Conservation (phyloP, 1,284 basidiomycete species). For the Ceratobasidium sp. region DNA sequence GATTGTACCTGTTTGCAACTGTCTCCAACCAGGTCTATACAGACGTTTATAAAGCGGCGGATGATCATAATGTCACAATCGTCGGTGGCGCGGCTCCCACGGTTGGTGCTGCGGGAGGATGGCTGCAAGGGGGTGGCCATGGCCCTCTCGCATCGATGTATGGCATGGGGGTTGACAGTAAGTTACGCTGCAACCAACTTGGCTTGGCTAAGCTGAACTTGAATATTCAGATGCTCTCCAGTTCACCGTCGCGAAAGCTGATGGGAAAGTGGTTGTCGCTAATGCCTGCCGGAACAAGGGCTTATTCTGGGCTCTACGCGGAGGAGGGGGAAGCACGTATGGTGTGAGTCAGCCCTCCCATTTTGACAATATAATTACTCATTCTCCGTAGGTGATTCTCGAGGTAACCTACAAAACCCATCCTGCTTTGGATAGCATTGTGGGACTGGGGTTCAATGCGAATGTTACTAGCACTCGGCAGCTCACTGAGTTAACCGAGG, state of each 20-base stretch:
- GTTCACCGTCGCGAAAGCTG: conserved; percentile 39
- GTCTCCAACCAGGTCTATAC: too few species aligned
- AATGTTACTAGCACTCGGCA: neutral
- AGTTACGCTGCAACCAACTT: neutral
- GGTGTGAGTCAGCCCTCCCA: neutral
- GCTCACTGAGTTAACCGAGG: neutral
- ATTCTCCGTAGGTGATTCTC: neutral
- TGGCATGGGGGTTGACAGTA: conserved; percentile 41
- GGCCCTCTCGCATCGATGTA: conserved; percentile 16
- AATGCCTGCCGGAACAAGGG: conserved; percentile 35
- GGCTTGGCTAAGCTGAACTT: neutral
- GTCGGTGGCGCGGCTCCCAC: conserved; percentile 20
- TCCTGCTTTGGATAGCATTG: neutral
- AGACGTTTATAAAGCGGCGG: conserved; percentile 40
- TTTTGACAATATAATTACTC: neutral
- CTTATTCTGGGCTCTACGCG: conserved; percentile 46
- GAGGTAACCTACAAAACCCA: conserved; percentile 27
- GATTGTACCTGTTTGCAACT: neutral
- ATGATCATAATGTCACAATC: conserved; percentile 25
- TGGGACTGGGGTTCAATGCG: neutral
- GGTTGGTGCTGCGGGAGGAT: conserved; percentile 44
- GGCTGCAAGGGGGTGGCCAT: conserved; percentile 44
- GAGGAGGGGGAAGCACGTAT: conserved; percentile 37
- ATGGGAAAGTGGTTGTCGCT: conserved; percentile 24
- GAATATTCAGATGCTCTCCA: neutral